A percentile compares a stretch with the other conserved stretches of the same genome.
Evolutionary conservation across 2,329 filamentous ascomycete species (phyloP).

Genomic region (Xylariaceae sp.): DNA sequence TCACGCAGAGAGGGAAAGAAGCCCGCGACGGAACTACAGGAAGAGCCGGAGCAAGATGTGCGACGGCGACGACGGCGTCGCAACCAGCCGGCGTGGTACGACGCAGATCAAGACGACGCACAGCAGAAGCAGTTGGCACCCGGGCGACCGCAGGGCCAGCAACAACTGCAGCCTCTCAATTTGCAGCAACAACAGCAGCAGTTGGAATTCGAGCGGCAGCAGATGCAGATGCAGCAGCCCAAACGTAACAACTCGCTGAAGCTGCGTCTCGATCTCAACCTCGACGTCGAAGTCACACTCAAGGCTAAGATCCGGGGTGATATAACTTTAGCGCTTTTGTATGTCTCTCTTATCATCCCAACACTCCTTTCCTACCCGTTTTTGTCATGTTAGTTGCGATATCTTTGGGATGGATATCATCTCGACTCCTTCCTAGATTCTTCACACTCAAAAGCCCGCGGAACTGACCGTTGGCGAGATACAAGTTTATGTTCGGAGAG

Average conservation of each 20-base stretch:
- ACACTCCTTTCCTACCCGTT: neutral
- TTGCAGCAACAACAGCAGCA: conserved; percentile 17
- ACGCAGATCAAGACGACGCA: conserved; percentile 27
- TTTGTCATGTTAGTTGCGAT: neutral
- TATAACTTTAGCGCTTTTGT: conserved; percentile 47
- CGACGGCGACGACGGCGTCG: conserved; percentile 29
- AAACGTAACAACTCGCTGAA: conserved; percentile 56
- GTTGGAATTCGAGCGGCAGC: conserved; percentile 24
- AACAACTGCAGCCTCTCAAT: conserved; percentile 15
- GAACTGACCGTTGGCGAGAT: conserved; percentile 9
- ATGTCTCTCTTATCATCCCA: conserved; percentile 12
- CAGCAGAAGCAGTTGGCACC: conserved; percentile 30
- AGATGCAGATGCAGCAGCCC: conserved; percentile 26
- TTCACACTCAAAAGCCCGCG: neutral
- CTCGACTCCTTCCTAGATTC: neutral
- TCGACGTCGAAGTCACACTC: conserved; percentile 78
- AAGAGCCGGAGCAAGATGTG: conserved; percentile 27
- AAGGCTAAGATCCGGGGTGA: conserved; percentile 85
- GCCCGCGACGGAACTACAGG: conserved; percentile 20
- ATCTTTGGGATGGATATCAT: neutral
- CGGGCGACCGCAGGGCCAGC: conserved; percentile 23
- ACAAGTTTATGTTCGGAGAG: conserved; percentile 9
- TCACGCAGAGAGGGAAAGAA: conserved; percentile 37
- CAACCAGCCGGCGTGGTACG: conserved; percentile 30
- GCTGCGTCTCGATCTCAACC: conserved; percentile 70